Percentiles rank a stretch among this genome's conserved stretches.
Evolutionary conservation across 345 rosid genomes (phyloP).

Genomic region (Brassica nigra): DNA sequence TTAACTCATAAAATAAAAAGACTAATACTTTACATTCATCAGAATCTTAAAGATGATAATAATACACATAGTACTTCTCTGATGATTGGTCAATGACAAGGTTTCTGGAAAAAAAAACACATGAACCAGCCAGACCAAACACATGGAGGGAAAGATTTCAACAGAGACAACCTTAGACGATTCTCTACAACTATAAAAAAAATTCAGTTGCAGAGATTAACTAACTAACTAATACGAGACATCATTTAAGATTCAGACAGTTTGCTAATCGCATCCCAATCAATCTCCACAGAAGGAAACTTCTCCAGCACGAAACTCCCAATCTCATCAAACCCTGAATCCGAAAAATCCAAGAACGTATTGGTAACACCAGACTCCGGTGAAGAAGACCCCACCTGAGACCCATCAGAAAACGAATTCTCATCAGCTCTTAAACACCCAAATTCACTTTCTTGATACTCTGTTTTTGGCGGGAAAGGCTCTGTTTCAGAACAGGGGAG

Average conservation of each 20-base stretch:
- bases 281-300: conserved; percentile 83
- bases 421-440: conserved; percentile 43
- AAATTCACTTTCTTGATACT: conserved; percentile 34
- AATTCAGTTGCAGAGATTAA: conserved; percentile 52
- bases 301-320: conserved; percentile 62
- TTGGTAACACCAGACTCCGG: conserved; percentile 60
- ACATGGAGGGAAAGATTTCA: conserved; percentile 16
- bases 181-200: conserved; percentile 60
- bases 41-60: background rate
- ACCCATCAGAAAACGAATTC: conserved; percentile 44
- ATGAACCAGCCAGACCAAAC: conserved; percentile 41
- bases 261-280: conserved; percentile 74
- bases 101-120: conserved; percentile 13
- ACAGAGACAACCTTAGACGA: conserved; percentile 19
- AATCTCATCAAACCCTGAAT: conserved; percentile 40
- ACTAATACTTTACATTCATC: conserved; percentile 32
- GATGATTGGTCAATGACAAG: conserved; percentile 22
- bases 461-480: conserved; percentile 40
- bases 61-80: conserved; percentile 22
- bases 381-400: conserved; percentile 56
- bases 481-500: conserved; percentile 41
- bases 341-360: conserved; percentile 53
- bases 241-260: conserved; percentile 45
- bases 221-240: conserved; percentile 25
- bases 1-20: background rate